A percentile compares a stretch with the other conserved stretches of the same genome.
phyloP scores from a whole-genome alignment of 768 basidiomycete species.

The Rhodotorula sphaerocarpa region DNA sequence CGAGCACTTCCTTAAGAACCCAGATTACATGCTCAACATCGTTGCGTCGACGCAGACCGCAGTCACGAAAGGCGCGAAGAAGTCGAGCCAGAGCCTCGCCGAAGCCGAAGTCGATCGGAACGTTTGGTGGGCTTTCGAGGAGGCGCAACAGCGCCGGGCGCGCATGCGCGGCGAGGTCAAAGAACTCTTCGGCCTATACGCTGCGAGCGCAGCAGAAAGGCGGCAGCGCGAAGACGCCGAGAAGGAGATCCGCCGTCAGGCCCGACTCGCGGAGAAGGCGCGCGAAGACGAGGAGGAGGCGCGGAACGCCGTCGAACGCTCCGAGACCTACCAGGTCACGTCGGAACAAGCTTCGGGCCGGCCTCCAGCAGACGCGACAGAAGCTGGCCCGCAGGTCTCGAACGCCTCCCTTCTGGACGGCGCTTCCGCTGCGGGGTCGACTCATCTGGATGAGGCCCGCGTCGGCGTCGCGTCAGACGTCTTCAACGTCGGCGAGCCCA shows the following conservation, averaged over 20 bases:
- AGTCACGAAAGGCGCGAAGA: background rate
- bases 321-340: too few relatives aligned
- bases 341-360: too few relatives aligned
- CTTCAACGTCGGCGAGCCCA: too few relatives aligned
- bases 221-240: background rate
- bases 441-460: too few relatives aligned
- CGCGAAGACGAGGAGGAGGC: background rate
- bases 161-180: background rate
- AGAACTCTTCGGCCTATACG: background rate
- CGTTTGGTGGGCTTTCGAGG: background rate
- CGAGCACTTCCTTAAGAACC: conserved; percentile 62
- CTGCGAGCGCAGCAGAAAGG: background rate
- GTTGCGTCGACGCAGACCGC: background rate
- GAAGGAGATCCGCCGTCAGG: background rate
- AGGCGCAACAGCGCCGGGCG: background rate
- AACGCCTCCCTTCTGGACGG: too few relatives aligned
- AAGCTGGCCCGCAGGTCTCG: too few relatives aligned
- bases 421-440: too few relatives aligned
- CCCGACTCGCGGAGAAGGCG: background rate
- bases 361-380: too few relatives aligned
- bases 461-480: too few relatives aligned
- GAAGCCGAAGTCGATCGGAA: background rate
- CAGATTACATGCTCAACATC: conserved; percentile 39
- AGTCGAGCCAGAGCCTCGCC: background rate
- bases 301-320: too few relatives aligned